A percentile compares a stretch with the other conserved stretches of the same genome.
Conservation (phyloP, 768 basidiomycete genomes). For the Clitopilus passeckerianus region DNA sequence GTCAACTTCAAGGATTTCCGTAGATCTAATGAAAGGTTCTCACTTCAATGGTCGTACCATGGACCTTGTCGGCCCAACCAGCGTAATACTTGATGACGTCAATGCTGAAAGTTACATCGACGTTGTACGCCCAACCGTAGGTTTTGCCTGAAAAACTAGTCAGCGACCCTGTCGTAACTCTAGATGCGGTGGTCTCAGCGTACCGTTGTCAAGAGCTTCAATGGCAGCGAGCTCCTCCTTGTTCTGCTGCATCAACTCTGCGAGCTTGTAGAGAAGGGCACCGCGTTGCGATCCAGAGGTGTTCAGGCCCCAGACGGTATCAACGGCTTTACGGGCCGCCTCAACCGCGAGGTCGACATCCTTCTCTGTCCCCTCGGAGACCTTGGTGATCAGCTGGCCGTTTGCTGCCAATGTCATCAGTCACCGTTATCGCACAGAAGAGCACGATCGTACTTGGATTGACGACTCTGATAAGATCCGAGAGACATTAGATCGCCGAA, state of each 20-base stretch:
- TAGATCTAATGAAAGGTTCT: not conserved
- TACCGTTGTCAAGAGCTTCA: slow-evolving; percentile 45
- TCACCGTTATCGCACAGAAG: not conserved
- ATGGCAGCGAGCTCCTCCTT: slow-evolving; percentile 42
- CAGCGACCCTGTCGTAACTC: not conserved
- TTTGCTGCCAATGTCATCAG: slow-evolving; percentile 36
- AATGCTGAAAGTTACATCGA: slow-evolving; percentile 23
- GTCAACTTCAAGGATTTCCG: not conserved
- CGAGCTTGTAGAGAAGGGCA: slow-evolving; percentile 41
- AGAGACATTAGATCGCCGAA: slow-evolving; percentile 1
- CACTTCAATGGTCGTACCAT: slow-evolving; percentile 45
- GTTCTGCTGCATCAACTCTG: slow-evolving; percentile 44
- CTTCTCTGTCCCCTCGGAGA: slow-evolving; percentile 55
- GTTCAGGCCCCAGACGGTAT: slow-evolving; percentile 44
- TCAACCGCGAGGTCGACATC: slow-evolving; percentile 75
- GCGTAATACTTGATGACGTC: slow-evolving; percentile 47
- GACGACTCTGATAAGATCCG: slow-evolving; percentile 36
- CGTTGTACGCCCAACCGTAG: slow-evolving; percentile 15
- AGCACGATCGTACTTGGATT: slow-evolving; percentile 39
- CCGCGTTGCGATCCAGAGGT: slow-evolving; percentile 33
- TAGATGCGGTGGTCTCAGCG: not conserved
- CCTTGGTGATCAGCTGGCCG: slow-evolving; percentile 52
- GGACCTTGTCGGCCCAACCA: slow-evolving; percentile 57
- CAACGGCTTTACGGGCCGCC: slow-evolving; percentile 43
- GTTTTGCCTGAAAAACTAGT: slow-evolving; percentile 22